Conservation (phyloP, 768 basidiomycete genomes). For the Suillus bovinus region DNA sequence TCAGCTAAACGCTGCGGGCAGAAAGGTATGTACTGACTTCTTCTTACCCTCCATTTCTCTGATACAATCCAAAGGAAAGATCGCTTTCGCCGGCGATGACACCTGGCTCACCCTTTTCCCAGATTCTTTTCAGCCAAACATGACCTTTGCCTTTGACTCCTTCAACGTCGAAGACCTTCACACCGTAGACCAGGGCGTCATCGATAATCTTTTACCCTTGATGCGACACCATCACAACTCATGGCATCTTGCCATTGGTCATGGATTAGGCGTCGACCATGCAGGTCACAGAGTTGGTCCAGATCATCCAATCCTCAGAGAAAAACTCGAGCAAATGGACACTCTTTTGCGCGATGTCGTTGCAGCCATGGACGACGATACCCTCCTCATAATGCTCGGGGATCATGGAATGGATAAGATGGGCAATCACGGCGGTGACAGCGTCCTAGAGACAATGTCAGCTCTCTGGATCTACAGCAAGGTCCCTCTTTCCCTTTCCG, state of each 20-base stretch:
- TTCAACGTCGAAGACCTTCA: constrained; percentile 99
- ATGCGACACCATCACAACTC: constrained; percentile 46
- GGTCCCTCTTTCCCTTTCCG: constrained; percentile 45
- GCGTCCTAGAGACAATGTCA: constrained; percentile 77
- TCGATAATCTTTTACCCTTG: constrained; percentile 78
- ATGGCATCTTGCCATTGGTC: constrained; percentile 90
- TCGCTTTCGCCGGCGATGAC: constrained; percentile 95
- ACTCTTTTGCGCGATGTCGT: constrained; percentile 73
- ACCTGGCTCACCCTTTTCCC: constrained; percentile 95
- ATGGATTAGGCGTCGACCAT: constrained; percentile 95
- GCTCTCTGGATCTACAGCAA: constrained; percentile 95
- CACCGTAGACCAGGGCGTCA: constrained; percentile 91
- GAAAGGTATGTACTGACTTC: constrained; percentile 47
- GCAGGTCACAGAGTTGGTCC: constrained; percentile 95
- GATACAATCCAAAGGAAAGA: constrained; percentile 39
- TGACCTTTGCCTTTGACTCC: constrained; percentile 87
- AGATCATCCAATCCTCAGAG: constrained; percentile 79
- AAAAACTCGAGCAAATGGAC: constrained; percentile 90
- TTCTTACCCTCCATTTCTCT: not conserved
- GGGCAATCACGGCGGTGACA: constrained; percentile 96
- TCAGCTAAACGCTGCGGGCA: constrained; percentile 62
- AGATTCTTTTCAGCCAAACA: constrained; percentile 63
- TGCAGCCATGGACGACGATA: constrained; percentile 76
- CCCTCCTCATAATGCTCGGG: constrained; percentile 87
- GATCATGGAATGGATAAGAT: constrained; percentile 97